A percentile compares a stretch with the other conserved stretches of the same genome.
These are phyloP conservation scores for Nakazawaea ernobii DNA, from an alignment of 805 yeast species.

Conservation along the genomic window DNA sequence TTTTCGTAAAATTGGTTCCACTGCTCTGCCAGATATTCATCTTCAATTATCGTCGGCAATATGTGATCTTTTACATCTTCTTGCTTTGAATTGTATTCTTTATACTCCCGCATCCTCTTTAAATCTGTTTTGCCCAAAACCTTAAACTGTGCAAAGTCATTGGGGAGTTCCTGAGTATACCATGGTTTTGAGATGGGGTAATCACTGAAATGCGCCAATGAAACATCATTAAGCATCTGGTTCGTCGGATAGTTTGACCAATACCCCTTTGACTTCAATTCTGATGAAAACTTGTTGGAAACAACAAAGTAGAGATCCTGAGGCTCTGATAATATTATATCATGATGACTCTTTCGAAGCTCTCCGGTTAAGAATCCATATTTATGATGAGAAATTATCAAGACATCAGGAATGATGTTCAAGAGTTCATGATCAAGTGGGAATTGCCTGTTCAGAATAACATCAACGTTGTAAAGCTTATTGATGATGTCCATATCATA, in stretches of 20 bases:
- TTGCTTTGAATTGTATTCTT: neutral
- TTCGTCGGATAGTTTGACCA: too few relatives aligned
- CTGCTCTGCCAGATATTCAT: constrained; percentile 24
- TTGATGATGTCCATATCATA: constrained; percentile 52
- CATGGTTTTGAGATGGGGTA: constrained; percentile 66
- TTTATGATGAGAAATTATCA: constrained; percentile 43
- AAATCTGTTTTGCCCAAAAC: constrained; percentile 21
- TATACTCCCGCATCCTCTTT: constrained; percentile 10
- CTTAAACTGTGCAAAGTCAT: constrained; percentile 22
- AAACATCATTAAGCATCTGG: constrained; percentile 12
- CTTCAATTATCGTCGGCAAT: constrained; percentile 18
- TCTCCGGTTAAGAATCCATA: constrained; percentile 51
- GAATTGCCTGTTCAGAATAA: constrained; percentile 14
- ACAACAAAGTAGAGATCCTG: constrained; percentile 28
- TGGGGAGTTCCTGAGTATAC: constrained; percentile 25
- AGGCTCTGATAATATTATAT: constrained; percentile 36
- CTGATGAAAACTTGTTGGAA: constrained; percentile 16
- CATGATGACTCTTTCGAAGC: constrained; percentile 31
- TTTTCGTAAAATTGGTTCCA: constrained; percentile 28
- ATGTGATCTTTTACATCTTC: constrained; percentile 10
- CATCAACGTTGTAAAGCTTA: constrained; percentile 24
- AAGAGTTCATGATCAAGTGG: constrained; percentile 7
- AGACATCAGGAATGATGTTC: constrained; percentile 18
- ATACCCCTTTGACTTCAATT: constrained; percentile 9
- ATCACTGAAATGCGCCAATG: constrained; percentile 58